Percentiles rank a stretch among this genome's conserved stretches.
Conservation (phyloP, 345 rosid species). For the Nasturtium officinale region DNA sequence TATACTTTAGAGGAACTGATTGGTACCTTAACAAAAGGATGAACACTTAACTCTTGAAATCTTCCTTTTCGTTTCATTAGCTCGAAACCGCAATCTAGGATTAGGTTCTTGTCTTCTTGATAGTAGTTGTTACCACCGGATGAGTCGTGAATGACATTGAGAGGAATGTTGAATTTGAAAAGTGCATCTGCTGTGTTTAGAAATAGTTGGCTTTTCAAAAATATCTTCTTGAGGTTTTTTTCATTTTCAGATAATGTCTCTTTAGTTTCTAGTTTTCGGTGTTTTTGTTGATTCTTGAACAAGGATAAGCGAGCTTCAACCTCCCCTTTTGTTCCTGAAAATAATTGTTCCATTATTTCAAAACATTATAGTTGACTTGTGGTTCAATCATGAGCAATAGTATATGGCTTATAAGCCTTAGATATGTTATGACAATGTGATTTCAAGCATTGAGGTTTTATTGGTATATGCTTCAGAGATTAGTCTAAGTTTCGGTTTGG, state of each 20-base stretch:
- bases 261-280: slow-evolving; percentile 29
- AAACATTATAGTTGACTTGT: background rate
- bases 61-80: slow-evolving; percentile 79
- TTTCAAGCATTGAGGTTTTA: background rate
- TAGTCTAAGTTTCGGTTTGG: background rate
- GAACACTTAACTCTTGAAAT: slow-evolving; percentile 66
- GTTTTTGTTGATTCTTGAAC: slow-evolving; percentile 32
- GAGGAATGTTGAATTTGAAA: slow-evolving; percentile 72
- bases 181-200: slow-evolving; percentile 77
- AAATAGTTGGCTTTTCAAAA: slow-evolving; percentile 64
- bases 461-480: background rate
- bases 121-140: slow-evolving; percentile 32
- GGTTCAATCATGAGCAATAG: slow-evolving; percentile 13
- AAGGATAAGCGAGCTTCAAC: slow-evolving; percentile 18
- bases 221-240: slow-evolving; percentile 61
- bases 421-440: background rate
- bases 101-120: slow-evolving; percentile 57
- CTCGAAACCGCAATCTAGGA: slow-evolving; percentile 78
- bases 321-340: slow-evolving; percentile 50
- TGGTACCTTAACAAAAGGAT: slow-evolving; percentile 59
- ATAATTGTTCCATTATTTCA: background rate
- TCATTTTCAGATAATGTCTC: slow-evolving; percentile 64
- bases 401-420: background rate
- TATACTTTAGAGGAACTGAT: slow-evolving; percentile 41
- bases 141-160: slow-evolving; percentile 37